These are phyloP conservation scores for Zelopaecilomyces penicillatus DNA, from an alignment of 2,329 filamentous ascomycete species.

Conservation along the genomic window DNA sequence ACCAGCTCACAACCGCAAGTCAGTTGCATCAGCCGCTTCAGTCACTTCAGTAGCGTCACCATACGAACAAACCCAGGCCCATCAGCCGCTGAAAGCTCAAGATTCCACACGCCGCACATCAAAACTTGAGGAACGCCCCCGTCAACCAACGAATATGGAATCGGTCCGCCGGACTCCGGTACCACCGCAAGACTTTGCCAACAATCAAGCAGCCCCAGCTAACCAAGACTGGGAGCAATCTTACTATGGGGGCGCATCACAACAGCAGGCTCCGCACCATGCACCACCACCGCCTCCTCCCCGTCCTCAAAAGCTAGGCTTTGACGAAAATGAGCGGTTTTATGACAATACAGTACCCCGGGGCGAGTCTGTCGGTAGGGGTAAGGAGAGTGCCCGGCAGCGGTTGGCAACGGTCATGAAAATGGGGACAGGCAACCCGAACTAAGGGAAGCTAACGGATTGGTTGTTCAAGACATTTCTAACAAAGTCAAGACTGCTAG, in stretches of 20 bases:
- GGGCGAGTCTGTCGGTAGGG: slow-evolving; percentile 11
- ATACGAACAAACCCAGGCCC: slow-evolving; percentile 10
- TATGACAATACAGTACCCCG: slow-evolving; percentile 19
- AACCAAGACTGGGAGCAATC: slow-evolving; percentile 21
- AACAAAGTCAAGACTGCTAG: no score
- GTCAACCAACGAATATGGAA: slow-evolving; percentile 9
- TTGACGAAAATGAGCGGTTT: slow-evolving; percentile 26
- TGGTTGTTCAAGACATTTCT: no score
- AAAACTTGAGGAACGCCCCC: slow-evolving; percentile 16
- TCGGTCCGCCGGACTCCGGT: slow-evolving; percentile 8
- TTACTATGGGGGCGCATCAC: slow-evolving; percentile 15
- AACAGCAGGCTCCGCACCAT: slow-evolving; percentile 14
- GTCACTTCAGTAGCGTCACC: slow-evolving; percentile 9
- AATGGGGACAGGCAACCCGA: slow-evolving; percentile 42
- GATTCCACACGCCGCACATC: slow-evolving; percentile 15
- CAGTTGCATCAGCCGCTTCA: slow-evolving; percentile 10
- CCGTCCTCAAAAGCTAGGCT: slow-evolving; percentile 27
- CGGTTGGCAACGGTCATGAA: slow-evolving; percentile 26
- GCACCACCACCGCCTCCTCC: slow-evolving; percentile 29
- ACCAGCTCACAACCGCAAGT: slow-evolving; percentile 10
- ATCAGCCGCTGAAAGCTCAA: slow-evolving; percentile 11
- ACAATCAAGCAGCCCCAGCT: slow-evolving; percentile 11
- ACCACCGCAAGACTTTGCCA: slow-evolving; percentile 11
- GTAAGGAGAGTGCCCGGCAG: slow-evolving; percentile 24
- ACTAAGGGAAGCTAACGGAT: background rate